Evolutionary conservation across 2,329 filamentous ascomycete genomes (phyloP), one percentile per base, ranked within the genome.

Genomic region (Tolypocladium cylindrosporum): DNA sequence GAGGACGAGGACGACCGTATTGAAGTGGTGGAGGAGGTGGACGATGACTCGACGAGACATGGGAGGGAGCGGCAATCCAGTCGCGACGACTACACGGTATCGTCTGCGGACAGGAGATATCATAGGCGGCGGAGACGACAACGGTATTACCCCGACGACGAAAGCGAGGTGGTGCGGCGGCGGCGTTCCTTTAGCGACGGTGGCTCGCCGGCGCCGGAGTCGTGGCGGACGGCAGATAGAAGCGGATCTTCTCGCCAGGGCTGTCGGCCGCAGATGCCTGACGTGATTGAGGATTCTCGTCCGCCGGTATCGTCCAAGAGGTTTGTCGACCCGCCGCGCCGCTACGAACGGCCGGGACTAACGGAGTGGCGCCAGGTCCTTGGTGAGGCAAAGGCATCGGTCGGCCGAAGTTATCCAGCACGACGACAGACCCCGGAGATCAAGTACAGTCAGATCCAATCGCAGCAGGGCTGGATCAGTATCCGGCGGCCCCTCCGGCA

Each of bases 271-370:
- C 62, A 67, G 42, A 61, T 65, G 2, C 54, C 65, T 1, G 69
- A 69, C 58, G 64, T 72, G 10, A 69, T 73, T 56, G 70, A 70
- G 50, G 64, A 66, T 50, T 70, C 71, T 48, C 65, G 71, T 11
- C 71, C 71, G 8, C 71, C 71, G 4, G 61, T 72, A 6, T 61
- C 70, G 8, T 71, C 70, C 8, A 66, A 67, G 58, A 70, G 68
- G 71, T 70, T 56, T 27, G 59, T 37, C 31, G 40, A 7, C 40
- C 54, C 39, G 13, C 45, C 7, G 4, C 24, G 19, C 19, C 4
- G 21, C n/a, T 19, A 34, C n/a, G 27, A 31, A 36, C 40, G 31
- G 11, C 11, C 27, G 16, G 34, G 9, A 24, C 21, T 53, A 21
- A 60, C 55, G 21, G 34, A 9, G 37, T 43, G 40, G 52, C 41